A percentile compares a stretch with the other conserved stretches of the same genome.
Evolutionary conservation across 2,329 filamentous ascomycete genomes (phyloP).

Genomic region (Thelonectria olida): DNA sequence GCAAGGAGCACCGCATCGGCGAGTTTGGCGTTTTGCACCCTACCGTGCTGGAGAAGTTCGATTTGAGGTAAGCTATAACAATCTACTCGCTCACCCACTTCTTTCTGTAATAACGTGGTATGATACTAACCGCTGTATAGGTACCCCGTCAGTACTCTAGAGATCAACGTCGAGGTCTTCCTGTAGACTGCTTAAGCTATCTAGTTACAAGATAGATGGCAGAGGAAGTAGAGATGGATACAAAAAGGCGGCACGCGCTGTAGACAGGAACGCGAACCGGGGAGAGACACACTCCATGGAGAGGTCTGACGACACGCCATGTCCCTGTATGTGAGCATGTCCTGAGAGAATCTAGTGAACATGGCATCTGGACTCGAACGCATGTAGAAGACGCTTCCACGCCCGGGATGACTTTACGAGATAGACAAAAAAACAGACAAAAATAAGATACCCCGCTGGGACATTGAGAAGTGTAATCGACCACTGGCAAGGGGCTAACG

Average conservation of each 20-base stretch:
- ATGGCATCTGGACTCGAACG: slow-evolving; percentile 14
- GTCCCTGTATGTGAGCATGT: slow-evolving; percentile 15
- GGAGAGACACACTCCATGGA: background rate
- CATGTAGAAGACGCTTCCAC: slow-evolving; percentile 31
- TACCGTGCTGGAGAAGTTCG: slow-evolving; percentile 91
- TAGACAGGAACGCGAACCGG: slow-evolving; percentile 1
- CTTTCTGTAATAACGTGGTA: slow-evolving; percentile 6
- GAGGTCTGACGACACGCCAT: slow-evolving; percentile 5
- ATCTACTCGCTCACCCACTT: background rate
- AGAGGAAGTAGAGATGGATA: slow-evolving; percentile 14
- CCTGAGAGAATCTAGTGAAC: slow-evolving; percentile 27
- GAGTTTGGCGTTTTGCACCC: slow-evolving; percentile 95
- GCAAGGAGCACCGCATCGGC: slow-evolving; percentile 81
- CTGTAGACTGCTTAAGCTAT: slow-evolving; percentile 61
- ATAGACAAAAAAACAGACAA: slow-evolving; percentile 39
- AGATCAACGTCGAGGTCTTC: slow-evolving; percentile 95
- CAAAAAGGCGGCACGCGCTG: slow-evolving; percentile 1
- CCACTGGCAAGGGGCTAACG: too few species aligned
- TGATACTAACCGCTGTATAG: slow-evolving; percentile 49
- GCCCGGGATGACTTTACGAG: slow-evolving; percentile 34
- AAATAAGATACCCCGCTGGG: background rate
- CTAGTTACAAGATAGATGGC: slow-evolving; percentile 24
- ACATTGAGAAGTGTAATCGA: too few species aligned
- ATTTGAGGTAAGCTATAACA: slow-evolving; percentile 72
- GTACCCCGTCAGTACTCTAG: slow-evolving; percentile 92